A percentile compares a stretch with the other conserved stretches of the same genome.
phyloP scores from a whole-genome alignment of 2,329 filamentous ascomycete genomes.

The Talaromyces sp. region DNA sequence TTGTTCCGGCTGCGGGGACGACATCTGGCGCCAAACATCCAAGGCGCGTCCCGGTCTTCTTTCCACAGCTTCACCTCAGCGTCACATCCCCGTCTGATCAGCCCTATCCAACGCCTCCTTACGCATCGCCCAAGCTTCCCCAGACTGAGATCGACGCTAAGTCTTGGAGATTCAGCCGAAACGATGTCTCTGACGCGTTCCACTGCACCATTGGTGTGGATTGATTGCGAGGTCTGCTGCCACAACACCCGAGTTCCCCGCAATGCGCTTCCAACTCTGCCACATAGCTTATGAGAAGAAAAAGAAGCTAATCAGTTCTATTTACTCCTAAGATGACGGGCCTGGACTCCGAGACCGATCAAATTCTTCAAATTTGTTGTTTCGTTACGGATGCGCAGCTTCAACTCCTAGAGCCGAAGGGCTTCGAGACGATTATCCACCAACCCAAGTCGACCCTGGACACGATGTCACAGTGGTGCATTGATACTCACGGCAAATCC shows the following conservation, averaged over 20 bases:
- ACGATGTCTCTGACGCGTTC: constrained; percentile 44
- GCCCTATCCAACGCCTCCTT: background rate
- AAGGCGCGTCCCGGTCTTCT: background rate
- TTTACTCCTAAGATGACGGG: constrained; percentile 71
- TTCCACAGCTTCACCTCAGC: background rate
- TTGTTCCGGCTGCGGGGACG: background rate
- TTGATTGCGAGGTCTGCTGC: constrained; percentile 62
- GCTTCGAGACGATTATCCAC: constrained; percentile 76
- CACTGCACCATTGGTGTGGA: constrained; percentile 71
- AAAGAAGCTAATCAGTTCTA: constrained; percentile 5
- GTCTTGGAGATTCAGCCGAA: background rate
- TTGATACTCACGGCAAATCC: constrained; percentile 67
- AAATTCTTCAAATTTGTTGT: constrained; percentile 87
- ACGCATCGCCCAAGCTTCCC: background rate
- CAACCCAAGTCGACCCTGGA: constrained; percentile 64
- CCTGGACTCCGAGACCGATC: constrained; percentile 68
- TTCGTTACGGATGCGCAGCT: constrained; percentile 80
- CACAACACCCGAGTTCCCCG: background rate
- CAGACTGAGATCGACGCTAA: background rate
- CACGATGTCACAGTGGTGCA: constrained; percentile 87
- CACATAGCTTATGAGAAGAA: background rate
- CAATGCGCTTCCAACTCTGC: background rate
- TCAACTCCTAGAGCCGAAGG: constrained; percentile 65
- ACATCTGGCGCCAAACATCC: background rate
- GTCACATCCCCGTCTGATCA: background rate